These are phyloP conservation scores for Amylocarpus encephaloides DNA, from an alignment of 2,329 filamentous ascomycete species.

Conservation along the genomic window DNA sequence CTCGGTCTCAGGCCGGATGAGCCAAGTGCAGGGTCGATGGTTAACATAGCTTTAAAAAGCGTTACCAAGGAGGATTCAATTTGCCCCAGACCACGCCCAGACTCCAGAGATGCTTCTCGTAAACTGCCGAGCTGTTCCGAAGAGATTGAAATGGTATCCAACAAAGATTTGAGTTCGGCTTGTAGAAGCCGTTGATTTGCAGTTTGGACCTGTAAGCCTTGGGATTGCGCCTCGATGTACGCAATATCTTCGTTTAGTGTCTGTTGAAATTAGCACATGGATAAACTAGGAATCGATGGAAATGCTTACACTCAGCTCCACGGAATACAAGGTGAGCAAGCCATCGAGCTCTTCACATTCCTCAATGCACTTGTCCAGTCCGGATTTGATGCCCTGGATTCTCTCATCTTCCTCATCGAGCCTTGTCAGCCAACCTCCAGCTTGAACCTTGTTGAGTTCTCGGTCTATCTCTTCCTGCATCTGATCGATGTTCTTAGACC, in stretches of 20 bases:
- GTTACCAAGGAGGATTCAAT: slow-evolving; percentile 73
- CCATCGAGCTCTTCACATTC: slow-evolving; percentile 97
- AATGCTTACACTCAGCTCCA: slow-evolving; percentile 75
- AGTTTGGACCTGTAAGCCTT: slow-evolving; percentile 93
- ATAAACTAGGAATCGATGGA: slow-evolving; percentile 10
- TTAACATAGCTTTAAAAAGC: slow-evolving; percentile 86
- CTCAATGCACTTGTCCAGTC: slow-evolving; percentile 83
- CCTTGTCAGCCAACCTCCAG: slow-evolving; percentile 84
- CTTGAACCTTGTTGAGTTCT: slow-evolving; percentile 84
- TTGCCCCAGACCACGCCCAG: slow-evolving; percentile 61
- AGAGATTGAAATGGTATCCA: slow-evolving; percentile 87
- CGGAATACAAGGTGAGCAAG: slow-evolving; percentile 85
- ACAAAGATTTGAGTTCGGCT: slow-evolving; percentile 79
- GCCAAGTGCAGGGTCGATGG: slow-evolving; percentile 79
- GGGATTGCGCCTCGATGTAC: slow-evolving; percentile 94
- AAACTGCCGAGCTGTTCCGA: slow-evolving; percentile 68
- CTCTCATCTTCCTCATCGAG: slow-evolving; percentile 83
- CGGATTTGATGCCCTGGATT: slow-evolving; percentile 75
- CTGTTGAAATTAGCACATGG: slow-evolving; percentile 38
- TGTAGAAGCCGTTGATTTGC: slow-evolving; percentile 90
- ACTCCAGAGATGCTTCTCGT: slow-evolving; percentile 66
- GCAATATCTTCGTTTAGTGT: slow-evolving; percentile 93
- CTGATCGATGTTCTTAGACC: slow-evolving; percentile 68
- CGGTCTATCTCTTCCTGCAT: slow-evolving; percentile 78
- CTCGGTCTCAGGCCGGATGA: slow-evolving; percentile 35